phyloP scores from a whole-genome alignment of 2,329 filamentous ascomycete genomes.

The Aaosphaeria arxii region DNA sequence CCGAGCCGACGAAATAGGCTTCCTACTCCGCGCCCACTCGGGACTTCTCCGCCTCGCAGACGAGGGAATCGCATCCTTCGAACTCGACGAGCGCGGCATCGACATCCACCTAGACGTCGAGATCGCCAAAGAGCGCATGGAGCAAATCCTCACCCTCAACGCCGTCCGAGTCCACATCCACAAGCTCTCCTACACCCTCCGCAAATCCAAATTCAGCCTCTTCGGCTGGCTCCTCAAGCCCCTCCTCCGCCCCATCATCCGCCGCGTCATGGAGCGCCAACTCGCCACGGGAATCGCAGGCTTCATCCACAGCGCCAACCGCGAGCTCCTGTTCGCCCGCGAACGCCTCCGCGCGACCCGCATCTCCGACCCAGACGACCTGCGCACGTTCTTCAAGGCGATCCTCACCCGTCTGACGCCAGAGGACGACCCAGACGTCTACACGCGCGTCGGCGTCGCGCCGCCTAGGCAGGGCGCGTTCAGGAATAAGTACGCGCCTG shows the following conservation, averaged over 20 bases:
- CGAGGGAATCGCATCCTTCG: constrained; percentile 81
- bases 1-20: constrained; percentile 82
- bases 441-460: constrained; percentile 69
- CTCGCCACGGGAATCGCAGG: constrained; percentile 70
- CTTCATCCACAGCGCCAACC: constrained; percentile 70
- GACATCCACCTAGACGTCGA: constrained; percentile 85
- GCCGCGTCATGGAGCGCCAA: constrained; percentile 75
- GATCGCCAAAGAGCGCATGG: constrained; percentile 71
- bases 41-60: constrained; percentile 74
- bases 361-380: constrained; percentile 74
- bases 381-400: constrained; percentile 79
- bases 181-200: constrained; percentile 76
- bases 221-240: constrained; percentile 83
- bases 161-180: constrained; percentile 79
- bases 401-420: constrained; percentile 73
- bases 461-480: constrained; percentile 65
- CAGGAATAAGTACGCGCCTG: constrained; percentile 80
- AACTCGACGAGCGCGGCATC: constrained; percentile 80
- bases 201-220: constrained; percentile 72
- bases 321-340: constrained; percentile 81
- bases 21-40: constrained; percentile 79
- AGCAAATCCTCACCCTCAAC: constrained; percentile 76
- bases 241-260: constrained; percentile 74
- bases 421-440: constrained; percentile 71
- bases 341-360: constrained; percentile 83